phyloP scores from a whole-genome alignment of 2,329 filamentous ascomycete genomes.

The Colletotrichum gigasporum region DNA sequence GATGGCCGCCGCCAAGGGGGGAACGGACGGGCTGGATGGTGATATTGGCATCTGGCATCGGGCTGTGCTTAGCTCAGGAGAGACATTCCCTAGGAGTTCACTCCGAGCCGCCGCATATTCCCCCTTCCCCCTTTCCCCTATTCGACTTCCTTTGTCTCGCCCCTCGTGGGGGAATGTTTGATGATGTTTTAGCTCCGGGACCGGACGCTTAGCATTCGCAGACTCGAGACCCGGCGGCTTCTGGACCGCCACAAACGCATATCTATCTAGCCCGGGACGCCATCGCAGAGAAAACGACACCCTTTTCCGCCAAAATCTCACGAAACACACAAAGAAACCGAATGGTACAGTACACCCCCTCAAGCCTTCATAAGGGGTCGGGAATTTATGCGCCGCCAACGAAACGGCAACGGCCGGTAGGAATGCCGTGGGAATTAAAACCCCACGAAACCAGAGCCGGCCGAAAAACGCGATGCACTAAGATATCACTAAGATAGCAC shows the following conservation, averaged over 20 bases:
- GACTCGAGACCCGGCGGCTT: neutral
- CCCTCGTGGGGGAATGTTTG: neutral
- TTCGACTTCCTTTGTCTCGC: neutral
- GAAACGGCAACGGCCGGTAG: neutral
- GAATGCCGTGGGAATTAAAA: neutral
- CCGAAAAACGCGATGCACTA: too few species aligned
- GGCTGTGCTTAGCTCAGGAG: neutral
- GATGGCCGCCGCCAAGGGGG: neutral
- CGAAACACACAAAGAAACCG: slow-evolving; percentile 5
- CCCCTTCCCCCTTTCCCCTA: neutral
- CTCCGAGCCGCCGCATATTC: neutral
- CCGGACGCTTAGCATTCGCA: neutral
- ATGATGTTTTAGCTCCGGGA: slow-evolving; percentile 11
- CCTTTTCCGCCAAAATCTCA: neutral
- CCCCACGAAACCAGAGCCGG: too few species aligned
- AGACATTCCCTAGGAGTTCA: neutral
- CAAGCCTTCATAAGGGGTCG: too few species aligned
- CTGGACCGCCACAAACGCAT: slow-evolving; percentile 12
- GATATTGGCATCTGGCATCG: neutral
- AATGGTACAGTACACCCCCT: too few species aligned
- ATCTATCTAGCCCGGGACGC: too few species aligned
- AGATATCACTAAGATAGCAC: too few species aligned
- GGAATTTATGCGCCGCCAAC: too few species aligned
- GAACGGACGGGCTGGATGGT: neutral
- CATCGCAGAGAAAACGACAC: neutral